Conservation (phyloP, 108 stramenopile species). For the Pseudonitzschia pungens region DNA sequence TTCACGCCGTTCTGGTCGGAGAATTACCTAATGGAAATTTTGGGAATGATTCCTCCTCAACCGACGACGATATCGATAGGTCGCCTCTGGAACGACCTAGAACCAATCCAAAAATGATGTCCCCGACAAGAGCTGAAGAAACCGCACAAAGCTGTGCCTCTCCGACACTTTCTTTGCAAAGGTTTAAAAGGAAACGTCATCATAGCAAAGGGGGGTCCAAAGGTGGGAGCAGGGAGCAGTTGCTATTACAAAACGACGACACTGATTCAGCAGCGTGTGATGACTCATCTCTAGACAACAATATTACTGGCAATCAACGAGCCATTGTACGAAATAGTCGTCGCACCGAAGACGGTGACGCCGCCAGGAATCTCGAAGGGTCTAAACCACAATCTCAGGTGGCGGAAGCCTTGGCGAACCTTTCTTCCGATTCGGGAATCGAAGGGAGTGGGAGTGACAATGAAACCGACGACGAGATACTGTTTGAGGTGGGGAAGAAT, state of each 20-base stretch:
- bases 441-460: slow-evolving; percentile 2
- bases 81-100: background rate
- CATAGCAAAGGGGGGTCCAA: background rate
- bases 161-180: slow-evolving; percentile 2
- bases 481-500: background rate
- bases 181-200: background rate
- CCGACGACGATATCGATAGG: background rate
- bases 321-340: background rate
- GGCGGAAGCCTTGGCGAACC: slow-evolving; percentile 4
- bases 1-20: background rate
- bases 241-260: background rate
- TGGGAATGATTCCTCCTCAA: background rate
- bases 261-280: background rate
- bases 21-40: background rate
- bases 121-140: background rate
- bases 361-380: background rate
- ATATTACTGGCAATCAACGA: background rate
- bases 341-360: background rate
- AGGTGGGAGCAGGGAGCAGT: background rate
- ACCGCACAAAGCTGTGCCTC: background rate
- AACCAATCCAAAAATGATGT: background rate
- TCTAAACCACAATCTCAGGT: slow-evolving; percentile 8
- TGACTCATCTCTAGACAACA: background rate
- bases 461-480: slow-evolving; percentile 1
- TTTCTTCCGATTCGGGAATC: slow-evolving; percentile 13